Percentiles rank a stretch among this genome's conserved stretches.
These are phyloP conservation scores for Yamadazyma friedrichii DNA, from an alignment of 1,139 yeast genomes.

Conservation along the genomic window DNA sequence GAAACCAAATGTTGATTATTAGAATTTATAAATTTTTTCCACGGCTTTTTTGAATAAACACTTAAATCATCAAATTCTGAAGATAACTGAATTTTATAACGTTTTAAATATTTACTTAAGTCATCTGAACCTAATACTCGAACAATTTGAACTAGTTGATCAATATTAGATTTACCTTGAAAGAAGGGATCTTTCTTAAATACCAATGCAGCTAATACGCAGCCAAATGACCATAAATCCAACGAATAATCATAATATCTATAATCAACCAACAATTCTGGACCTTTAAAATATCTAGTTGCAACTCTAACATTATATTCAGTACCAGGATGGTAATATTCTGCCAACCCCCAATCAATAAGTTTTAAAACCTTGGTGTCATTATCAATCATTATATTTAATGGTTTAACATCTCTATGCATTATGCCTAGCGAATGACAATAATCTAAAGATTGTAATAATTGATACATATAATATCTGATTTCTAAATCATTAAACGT, in stretches of 20 bases:
- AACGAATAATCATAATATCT: constrained; percentile 9
- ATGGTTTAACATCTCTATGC: constrained; percentile 10
- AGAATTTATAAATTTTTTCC: constrained; percentile 5
- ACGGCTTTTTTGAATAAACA: constrained; percentile 2
- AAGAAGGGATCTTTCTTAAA: constrained; percentile 8
- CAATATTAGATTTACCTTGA: constrained; percentile 9
- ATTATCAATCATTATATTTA: constrained; percentile 10
- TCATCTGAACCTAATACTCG: constrained; percentile 8
- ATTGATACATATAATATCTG: constrained; percentile 7
- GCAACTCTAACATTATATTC: constrained; percentile 10
- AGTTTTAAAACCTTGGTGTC: constrained; percentile 4
- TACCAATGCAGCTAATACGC: constrained; percentile 9
- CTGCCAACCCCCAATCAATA: constrained; percentile 11
- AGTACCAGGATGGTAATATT: constrained; percentile 9
- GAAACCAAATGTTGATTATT: constrained; percentile 3
- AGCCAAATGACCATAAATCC: constrained; percentile 8
- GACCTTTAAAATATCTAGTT: constrained; percentile 9
- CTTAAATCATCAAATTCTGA: constrained; percentile 7
- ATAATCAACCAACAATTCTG: constrained; percentile 10
- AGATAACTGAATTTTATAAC: constrained; percentile 5
- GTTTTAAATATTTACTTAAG: constrained; percentile 5
- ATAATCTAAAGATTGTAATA: constrained; percentile 7
- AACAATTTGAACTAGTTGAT: constrained; percentile 9
- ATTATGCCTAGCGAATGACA: constrained; percentile 10
- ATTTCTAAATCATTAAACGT: constrained; percentile 8